phyloP scores from a whole-genome alignment of 495 filamentous ascomycete genomes.

The Aspergillus leporis region DNA sequence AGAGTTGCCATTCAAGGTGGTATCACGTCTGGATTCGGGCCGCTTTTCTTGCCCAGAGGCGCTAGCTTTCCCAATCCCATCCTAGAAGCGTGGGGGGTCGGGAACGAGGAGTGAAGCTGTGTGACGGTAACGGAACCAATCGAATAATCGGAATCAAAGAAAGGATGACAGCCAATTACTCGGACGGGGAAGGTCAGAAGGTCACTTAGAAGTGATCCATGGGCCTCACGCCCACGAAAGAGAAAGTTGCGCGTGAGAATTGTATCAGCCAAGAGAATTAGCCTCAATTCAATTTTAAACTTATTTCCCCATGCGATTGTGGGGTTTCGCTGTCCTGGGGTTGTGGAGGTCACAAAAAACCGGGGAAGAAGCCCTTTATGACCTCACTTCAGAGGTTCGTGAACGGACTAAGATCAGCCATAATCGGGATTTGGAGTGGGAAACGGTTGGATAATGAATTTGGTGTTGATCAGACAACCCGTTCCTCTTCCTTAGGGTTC shows the following conservation, averaged over 20 bases:
- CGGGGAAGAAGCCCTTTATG: background rate
- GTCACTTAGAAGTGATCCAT: background rate
- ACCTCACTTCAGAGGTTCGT: background rate
- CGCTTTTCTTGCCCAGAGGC: background rate
- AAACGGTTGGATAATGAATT: background rate
- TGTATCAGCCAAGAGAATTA: background rate
- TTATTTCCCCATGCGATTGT: background rate
- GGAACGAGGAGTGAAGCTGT: background rate
- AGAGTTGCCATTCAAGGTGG: background rate
- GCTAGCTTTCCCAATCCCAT: background rate
- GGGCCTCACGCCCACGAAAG: background rate
- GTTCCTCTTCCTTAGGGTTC: background rate
- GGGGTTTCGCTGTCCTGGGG: background rate
- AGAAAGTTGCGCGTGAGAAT: background rate
- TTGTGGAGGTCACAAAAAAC: background rate
- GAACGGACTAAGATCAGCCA: background rate
- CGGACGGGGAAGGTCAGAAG: slow-evolving; percentile 1
- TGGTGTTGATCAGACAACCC: background rate
- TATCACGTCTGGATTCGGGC: background rate
- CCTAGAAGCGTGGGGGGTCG: background rate
- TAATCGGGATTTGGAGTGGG: background rate
- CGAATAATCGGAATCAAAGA: background rate
- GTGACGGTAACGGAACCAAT: background rate
- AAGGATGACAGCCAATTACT: background rate
- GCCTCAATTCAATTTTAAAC: background rate